Base-by-base conservation (phyloP, 2,329 filamentous ascomycete genomes). In the Colletotrichum echinochloae region DNA sequence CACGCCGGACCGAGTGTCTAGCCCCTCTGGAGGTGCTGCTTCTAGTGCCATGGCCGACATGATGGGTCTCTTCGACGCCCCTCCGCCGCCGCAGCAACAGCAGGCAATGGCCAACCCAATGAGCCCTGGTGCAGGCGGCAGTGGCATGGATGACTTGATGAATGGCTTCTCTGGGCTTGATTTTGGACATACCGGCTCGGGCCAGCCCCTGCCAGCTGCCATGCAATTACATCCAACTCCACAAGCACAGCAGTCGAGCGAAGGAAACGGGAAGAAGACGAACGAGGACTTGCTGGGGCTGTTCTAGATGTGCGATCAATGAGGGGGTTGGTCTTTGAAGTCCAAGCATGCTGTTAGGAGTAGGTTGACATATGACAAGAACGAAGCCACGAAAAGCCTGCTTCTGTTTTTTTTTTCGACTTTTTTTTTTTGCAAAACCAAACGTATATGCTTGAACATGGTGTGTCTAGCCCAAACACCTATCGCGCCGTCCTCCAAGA, bases 91-190 rank as follows among this genome's bases (percentile, higher is more conserved):
- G 85, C 56, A 72, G 80, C 76, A 71, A 83, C 84, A 2, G 84
- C 85, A 1, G 79, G 83, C 66, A 75, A 79, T 64, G 39, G 75
- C 72, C 65, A 78, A 70, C 57, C 72, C 65, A 35, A 59, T 56
- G 57, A 56, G 41, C 59, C 28, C 66, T 30, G 71, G 70, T 28
- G 65, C 74, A 74, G 18, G 77, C 33, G 82, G 82, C 76, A 87
- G 87, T 80, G 93, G 91, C 65, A 88, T 97, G 86, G 93, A 93
- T 74, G 95, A 98, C 81, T 83, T 99, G 77, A 92, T 98, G 85
- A 94, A 94, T 77, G 95, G 95, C 0, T 97, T 99, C 78, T 93
- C 91, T 35, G 90, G 90, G 5, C 85, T 99, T 83, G 91, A 94
- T 81, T 84, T 99, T 77, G 88, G 90, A 56, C 89, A 88, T 49